Evolutionary conservation across 495 filamentous ascomycete species (phyloP).

Genomic region (Aspergillus sparsus): DNA sequence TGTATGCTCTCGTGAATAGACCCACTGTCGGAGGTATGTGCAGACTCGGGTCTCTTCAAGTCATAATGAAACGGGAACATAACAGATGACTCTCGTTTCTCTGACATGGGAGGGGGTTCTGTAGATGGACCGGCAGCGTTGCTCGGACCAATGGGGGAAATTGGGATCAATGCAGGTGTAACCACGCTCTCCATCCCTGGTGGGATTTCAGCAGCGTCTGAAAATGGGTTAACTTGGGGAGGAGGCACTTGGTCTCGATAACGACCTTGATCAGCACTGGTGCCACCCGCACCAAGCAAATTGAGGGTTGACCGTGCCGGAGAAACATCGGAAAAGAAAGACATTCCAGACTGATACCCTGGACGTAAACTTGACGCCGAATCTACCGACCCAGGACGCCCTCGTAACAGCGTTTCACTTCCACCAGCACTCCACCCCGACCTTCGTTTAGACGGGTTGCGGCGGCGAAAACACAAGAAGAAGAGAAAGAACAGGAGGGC

Average conservation of each 20-base stretch:
- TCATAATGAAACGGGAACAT: neutral
- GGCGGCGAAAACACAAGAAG: conserved; percentile 29
- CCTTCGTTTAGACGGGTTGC: conserved; percentile 19
- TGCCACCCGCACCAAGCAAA: neutral
- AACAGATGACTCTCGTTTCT: neutral
- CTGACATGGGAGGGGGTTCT: neutral
- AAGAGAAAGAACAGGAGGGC: conserved; percentile 27
- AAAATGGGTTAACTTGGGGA: conserved; percentile 21
- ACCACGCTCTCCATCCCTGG: neutral
- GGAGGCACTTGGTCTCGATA: conserved; percentile 1
- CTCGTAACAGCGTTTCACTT: conserved; percentile 23
- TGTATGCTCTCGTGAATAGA: conserved; percentile 30
- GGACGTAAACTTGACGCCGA: conserved; percentile 14
- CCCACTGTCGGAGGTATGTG: conserved; percentile 1
- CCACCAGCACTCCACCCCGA: conserved; percentile 9
- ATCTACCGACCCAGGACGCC: conserved; percentile 15
- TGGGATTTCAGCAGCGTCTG: conserved; percentile 14
- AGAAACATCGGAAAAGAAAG: conserved; percentile 15
- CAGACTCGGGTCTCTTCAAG: neutral
- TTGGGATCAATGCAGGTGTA: conserved; percentile 1
- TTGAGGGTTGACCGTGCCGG: conserved; percentile 14
- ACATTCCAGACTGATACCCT: conserved; percentile 15
- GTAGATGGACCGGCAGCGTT: neutral
- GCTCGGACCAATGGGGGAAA: conserved; percentile 8
- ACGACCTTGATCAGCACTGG: neutral